Evolutionary conservation across 2,329 filamentous ascomycete genomes (phyloP), one percentile per base, ranked within the genome.

Genomic region (Fusarium nelsonii): DNA sequence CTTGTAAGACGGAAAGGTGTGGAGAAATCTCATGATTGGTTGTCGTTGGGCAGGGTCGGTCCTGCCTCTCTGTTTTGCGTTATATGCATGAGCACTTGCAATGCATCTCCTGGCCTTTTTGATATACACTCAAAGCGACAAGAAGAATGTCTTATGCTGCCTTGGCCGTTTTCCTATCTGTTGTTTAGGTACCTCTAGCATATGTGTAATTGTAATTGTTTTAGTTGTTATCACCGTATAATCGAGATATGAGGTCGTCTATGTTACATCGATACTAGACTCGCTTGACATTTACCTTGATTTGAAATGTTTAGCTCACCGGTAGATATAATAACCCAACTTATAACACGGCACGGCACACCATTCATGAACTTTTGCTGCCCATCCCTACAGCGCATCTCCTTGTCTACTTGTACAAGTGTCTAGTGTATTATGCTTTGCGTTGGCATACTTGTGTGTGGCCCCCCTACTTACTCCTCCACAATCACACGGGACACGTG

Each of bases 401-500:
- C 48, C 46, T 28, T 30, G 39, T 44, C 48, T 37, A 34, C 46
- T 37, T 63, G 39, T 40, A 41, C 41, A 58, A 36, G 23, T 59
- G 40, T 54, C 48, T 58, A 53, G 40, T 57, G 41, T 36, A 48
- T 51, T 14, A 37, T 36, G 50, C 36, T 41, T 39, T 51, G 54
- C 49, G 54, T 45, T 52, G 55, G 45, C 61, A 56, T 59, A 52
- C 56, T 55, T 66, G 51, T 45, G 59, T 37, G 49, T 48, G 40
- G 44, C 46, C 63, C 70, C 70, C 55, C 59, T 45, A 30, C 30
- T 26, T 48, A 48, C 49, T 59, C 58, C 58, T 71, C 71, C 69
- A 70, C 72, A 63, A 34, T 46, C 51, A 44, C 10, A 36, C 20
- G 49, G 16, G 14, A 65, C 70, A 74, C 69, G 70, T 74, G 72